Conservation (phyloP, 1,139 yeast genomes). For the Taphrina deformans region DNA sequence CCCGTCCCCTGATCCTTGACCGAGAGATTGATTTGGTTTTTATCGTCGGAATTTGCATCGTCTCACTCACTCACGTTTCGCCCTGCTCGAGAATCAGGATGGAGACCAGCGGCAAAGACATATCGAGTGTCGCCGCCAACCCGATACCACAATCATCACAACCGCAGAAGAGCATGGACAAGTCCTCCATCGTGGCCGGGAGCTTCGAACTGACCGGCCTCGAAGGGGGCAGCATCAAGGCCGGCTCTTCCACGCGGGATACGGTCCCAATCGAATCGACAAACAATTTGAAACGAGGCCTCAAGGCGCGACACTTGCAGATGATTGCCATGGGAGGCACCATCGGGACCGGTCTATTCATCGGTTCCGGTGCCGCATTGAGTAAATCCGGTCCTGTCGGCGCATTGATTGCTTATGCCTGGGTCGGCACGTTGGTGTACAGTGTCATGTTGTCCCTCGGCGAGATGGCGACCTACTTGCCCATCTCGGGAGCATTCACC, state of each 20-base stretch:
- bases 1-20: no score
- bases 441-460: conserved; percentile 75
- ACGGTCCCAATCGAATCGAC: background rate
- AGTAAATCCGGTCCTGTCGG: conserved; percentile 83
- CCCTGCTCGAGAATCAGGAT: no score
- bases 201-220: background rate
- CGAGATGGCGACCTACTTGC: conserved; percentile 82
- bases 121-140: background rate
- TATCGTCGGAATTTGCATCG: no score
- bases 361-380: conserved; percentile 76
- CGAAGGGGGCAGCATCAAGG: background rate
- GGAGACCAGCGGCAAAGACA: background rate
- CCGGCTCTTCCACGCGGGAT: background rate
- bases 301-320: conserved; percentile 52
- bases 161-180: conserved; percentile 1
- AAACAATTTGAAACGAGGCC: conserved; percentile 44
- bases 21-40: no score
- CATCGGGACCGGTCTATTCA: conserved; percentile 55
- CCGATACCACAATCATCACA: background rate
- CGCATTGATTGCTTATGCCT: conserved; percentile 64
- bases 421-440: conserved; percentile 67
- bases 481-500: conserved; percentile 76
- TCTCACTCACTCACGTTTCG: no score
- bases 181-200: background rate
- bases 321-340: conserved; percentile 57